These are phyloP conservation scores for Echinosophora koreensis DNA, from an alignment of 306 rosid genomes.

Conservation along the genomic window DNA sequence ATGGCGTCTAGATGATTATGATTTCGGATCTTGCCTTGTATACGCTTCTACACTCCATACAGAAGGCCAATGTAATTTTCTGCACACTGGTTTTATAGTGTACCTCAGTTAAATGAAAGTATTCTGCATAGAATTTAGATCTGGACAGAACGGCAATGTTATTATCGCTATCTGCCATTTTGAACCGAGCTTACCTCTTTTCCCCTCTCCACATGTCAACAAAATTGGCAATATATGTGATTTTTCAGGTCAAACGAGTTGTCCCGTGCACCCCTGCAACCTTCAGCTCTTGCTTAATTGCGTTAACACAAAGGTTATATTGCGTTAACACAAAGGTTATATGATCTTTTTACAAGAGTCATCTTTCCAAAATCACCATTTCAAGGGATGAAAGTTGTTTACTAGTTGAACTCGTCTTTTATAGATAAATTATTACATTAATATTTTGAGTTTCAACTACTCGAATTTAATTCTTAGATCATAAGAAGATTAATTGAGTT, in stretches of 20 bases:
- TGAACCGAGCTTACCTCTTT: slow-evolving; percentile 26
- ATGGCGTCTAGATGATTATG: slow-evolving; percentile 46
- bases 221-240: slow-evolving; percentile 40
- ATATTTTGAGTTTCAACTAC: neutral
- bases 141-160: slow-evolving; percentile 41
- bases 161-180: slow-evolving; percentile 33
- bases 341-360: no score
- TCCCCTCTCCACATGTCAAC: slow-evolving; percentile 6
- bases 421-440: neutral
- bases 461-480: neutral
- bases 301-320: no score
- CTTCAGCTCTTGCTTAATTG: no score
- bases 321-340: no score
- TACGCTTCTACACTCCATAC: slow-evolving; percentile 52
- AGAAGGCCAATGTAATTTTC: slow-evolving; percentile 63
- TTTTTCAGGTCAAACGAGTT: slow-evolving; percentile 16
- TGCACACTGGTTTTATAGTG: slow-evolving; percentile 62
- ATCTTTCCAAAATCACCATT: no score
- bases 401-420: no score
- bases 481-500: no score
- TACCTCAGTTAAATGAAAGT: slow-evolving; percentile 54
- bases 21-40: slow-evolving; percentile 59
- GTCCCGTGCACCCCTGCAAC: no score
- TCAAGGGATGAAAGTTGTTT: no score
- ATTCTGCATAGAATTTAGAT: slow-evolving; percentile 48